Base-by-base conservation (phyloP, 2,329 filamentous ascomycete genomes). In the Juglanconis sp. region DNA sequence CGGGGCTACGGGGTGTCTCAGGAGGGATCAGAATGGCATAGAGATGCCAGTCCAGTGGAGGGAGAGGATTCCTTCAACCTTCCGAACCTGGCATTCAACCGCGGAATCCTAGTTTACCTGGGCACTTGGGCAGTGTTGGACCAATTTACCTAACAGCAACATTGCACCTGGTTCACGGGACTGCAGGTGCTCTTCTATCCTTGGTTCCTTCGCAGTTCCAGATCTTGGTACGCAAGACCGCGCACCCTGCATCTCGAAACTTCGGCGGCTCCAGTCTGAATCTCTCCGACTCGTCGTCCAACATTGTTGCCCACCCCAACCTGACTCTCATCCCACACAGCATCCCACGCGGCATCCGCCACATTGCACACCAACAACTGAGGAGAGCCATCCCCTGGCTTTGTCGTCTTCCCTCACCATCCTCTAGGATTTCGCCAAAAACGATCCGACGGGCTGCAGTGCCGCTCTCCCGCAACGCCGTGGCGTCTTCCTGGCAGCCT, bases 391-490 rank as follows among this genome's bases (percentile, higher is more conserved):
- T 54, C 8, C 38, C 32, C 13, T 31, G 17, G 9, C 35, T 32
- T 17, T 34, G 15, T 13, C 6, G 15, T 31, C 24, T 7, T 56
- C 13, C 38, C 15, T 49, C 35, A 3, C 17, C 8, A 31, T 44
- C 44, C 47, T 49, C 42, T 47, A 50, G 36, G 55, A 50, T 46
- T 5, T 55, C 46, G 15, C 44, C 5, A 15, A 40, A 31, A 35
- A 4, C 24, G 24, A 40, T 38, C 56, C 56, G 51, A 53, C 56
- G 56, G 56, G 38, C 24, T 54, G n/a, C 44, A 35, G n/a, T 62
- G 56, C 60, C 60, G 51, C 40, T 11, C 60, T 62, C 56, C 51
- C 51, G 54, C 31, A 46, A 24, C 46, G 24, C 44, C 46, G 15
- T 15, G 50, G 24, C 24, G 46, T 35, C 5, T 17, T 35, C 4